phyloP scores from a whole-genome alignment of 2,329 filamentous ascomycete genomes.

The Microdochium paspali region DNA sequence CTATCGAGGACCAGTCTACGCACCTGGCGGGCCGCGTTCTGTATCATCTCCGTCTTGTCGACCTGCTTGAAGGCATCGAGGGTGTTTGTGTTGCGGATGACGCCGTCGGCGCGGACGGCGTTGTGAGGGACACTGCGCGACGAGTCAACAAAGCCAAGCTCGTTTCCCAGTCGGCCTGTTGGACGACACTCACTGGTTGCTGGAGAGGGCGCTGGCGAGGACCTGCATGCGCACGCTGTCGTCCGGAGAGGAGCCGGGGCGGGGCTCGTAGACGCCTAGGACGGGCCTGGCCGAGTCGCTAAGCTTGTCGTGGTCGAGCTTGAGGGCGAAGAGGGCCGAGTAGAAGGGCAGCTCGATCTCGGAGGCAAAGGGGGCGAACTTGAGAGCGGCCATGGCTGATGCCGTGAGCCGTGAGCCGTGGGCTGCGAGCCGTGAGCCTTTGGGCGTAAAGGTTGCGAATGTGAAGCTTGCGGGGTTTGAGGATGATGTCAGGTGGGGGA shows the following conservation, averaged over 20 bases:
- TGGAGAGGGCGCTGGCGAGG: constrained; percentile 75
- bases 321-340: constrained; percentile 79
- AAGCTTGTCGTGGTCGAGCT: constrained; percentile 95
- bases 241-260: constrained; percentile 58
- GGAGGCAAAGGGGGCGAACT: constrained; percentile 83
- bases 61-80: constrained; percentile 83
- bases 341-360: constrained; percentile 97
- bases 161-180: no score
- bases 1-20: constrained; percentile 10
- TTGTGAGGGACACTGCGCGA: constrained; percentile 52
- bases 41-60: constrained; percentile 70
- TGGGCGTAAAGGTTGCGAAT: no score
- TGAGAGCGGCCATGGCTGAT: constrained; percentile 38
- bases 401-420: no score
- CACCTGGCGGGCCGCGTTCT: constrained; percentile 71
- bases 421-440: no score
- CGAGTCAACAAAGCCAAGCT: no score
- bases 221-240: constrained; percentile 85
- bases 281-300: constrained; percentile 85
- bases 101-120: constrained; percentile 78
- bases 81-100: constrained; percentile 94
- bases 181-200: constrained; percentile 73
- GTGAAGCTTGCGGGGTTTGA: no score
- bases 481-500: no score
- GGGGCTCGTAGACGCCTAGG: constrained; percentile 82